phyloP scores from a whole-genome alignment of 805 yeast species.

The Diddensiella transvaalensis region DNA sequence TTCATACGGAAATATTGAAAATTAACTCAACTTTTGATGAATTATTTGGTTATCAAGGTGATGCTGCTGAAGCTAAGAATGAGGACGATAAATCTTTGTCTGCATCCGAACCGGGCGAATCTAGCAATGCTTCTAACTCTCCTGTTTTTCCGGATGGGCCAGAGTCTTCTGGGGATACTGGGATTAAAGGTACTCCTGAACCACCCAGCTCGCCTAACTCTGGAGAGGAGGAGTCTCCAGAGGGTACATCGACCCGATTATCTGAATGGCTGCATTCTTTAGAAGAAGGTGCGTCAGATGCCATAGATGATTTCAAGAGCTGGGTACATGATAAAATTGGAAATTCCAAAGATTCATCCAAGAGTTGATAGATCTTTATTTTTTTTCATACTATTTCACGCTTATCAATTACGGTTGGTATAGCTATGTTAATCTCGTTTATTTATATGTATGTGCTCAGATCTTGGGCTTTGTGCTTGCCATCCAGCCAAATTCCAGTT shows the following conservation, averaged over 20 bases:
- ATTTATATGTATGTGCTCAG: too few relatives aligned
- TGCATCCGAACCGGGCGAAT: too few relatives aligned
- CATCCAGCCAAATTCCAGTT: conserved; percentile 67
- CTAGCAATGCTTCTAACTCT: too few relatives aligned
- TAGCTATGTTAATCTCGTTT: too few relatives aligned
- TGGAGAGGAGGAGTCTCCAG: not conserved
- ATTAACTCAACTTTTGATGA: conserved; percentile 32
- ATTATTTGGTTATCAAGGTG: conserved; percentile 15
- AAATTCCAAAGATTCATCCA: not conserved
- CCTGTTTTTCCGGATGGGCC: too few relatives aligned
- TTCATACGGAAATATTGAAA: conserved; percentile 25
- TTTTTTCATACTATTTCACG: too few relatives aligned
- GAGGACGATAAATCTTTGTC: too few relatives aligned
- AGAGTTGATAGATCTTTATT: too few relatives aligned
- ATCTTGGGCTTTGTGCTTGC: conserved; percentile 42
- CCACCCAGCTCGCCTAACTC: not conserved
- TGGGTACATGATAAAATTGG: conserved; percentile 9
- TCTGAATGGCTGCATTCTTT: conserved; percentile 12
- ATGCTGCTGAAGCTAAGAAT: too few relatives aligned
- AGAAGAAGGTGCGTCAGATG: conserved; percentile 13
- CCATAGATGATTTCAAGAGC: conserved; percentile 16
- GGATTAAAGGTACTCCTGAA: not conserved
- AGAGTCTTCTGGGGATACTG: not conserved
- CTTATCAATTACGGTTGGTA: too few relatives aligned
- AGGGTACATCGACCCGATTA: not conserved